Evolutionary conservation across 116 monocot species (phyloP).

Genomic region (Thalassia testudinum): DNA sequence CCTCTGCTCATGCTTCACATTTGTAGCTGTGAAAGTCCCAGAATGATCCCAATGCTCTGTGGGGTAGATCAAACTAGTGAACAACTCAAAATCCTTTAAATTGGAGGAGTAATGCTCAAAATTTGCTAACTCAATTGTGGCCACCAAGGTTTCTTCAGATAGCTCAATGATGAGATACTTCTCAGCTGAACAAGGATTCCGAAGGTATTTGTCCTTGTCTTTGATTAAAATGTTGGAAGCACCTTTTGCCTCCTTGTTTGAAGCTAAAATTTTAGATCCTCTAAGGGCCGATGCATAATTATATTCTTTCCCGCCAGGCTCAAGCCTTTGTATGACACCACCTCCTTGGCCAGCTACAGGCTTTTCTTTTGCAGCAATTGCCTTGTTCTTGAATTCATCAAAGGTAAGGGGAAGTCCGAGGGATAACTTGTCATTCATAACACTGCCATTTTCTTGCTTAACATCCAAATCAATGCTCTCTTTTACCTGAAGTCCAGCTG

Average conservation of each 20-base stretch:
- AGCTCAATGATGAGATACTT: constrained; percentile 80
- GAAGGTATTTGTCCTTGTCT: constrained; percentile 87
- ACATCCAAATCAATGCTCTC: constrained; percentile 3
- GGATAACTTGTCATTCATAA: constrained; percentile 30
- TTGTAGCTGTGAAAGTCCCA: constrained; percentile 70
- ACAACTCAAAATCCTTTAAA: constrained; percentile 75
- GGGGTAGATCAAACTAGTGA: constrained; percentile 70
- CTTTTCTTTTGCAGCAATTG: constrained; percentile 47
- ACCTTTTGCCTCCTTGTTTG: constrained; percentile 96
- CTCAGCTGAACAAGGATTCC: constrained; percentile 92
- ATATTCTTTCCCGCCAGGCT: constrained; percentile 22
- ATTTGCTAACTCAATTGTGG: constrained; percentile 69
- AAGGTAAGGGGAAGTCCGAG: constrained; percentile 50
- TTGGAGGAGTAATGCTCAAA: constrained; percentile 99
- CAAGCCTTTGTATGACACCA: constrained; percentile 43
- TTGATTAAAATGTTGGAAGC: constrained; percentile 82
- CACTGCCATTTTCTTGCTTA: constrained; percentile 20
- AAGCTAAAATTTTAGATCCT: constrained; percentile 80
- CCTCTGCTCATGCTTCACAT: constrained; percentile 73
- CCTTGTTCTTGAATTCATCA: constrained; percentile 80
- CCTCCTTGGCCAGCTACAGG: constrained; percentile 17
- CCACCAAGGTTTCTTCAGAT: constrained; percentile 94
- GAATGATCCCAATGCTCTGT: constrained; percentile 68
- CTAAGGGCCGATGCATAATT: constrained; percentile 36
- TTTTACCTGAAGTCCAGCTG: constrained; percentile 3